phyloP scores from a whole-genome alignment of 225 moss, liverwort and hornwort species.

The Climacium dendroides region DNA sequence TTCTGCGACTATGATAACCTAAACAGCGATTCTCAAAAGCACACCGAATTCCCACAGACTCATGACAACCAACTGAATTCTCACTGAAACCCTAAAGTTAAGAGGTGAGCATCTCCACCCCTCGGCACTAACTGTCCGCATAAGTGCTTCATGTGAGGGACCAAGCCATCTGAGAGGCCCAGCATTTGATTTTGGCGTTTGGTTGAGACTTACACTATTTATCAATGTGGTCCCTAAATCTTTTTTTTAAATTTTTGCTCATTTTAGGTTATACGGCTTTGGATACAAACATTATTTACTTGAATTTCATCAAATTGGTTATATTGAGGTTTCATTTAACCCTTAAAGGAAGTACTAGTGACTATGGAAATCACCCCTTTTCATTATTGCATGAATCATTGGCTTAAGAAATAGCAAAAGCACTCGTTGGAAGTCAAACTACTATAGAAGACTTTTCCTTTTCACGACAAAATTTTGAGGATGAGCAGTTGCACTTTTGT shows the following conservation, averaged over 20 bases:
- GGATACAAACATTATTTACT: not conserved
- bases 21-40: not conserved
- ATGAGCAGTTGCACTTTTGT: too few species aligned
- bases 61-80: not conserved
- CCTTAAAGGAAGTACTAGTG: too few species aligned
- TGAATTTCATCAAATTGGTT: not conserved
- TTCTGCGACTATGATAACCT: not conserved
- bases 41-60: not conserved
- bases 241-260: not conserved
- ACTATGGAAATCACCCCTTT: too few species aligned
- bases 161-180: not conserved
- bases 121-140: not conserved
- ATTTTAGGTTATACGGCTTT: not conserved
- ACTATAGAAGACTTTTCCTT: too few species aligned
- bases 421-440: too few species aligned
- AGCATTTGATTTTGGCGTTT: not conserved
- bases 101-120: not conserved
- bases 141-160: not conserved
- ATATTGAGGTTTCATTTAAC: not conserved
- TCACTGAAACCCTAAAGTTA: not conserved
- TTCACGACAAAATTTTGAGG: too few species aligned
- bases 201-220: not conserved
- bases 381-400: too few species aligned
- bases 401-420: too few species aligned
- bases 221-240: not conserved